These are phyloP conservation scores for Hyphodiscus hymeniophilus DNA, from an alignment of 495 filamentous ascomycete genomes.

Conservation along the genomic window DNA sequence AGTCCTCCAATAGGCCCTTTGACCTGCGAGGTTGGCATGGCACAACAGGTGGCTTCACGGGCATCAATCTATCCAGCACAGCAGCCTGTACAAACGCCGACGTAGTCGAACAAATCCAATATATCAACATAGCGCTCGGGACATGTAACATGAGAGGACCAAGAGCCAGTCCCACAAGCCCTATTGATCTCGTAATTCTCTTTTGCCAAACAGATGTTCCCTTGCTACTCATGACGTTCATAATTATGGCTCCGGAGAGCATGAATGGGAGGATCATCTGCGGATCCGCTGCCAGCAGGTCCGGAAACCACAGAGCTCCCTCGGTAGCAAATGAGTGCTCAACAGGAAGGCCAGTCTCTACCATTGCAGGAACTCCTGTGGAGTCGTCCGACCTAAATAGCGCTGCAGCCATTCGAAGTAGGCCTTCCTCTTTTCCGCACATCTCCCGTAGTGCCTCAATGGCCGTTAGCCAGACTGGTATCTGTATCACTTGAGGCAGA, in stretches of 20 bases:
- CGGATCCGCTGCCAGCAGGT: constrained; percentile 65
- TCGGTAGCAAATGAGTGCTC: constrained; percentile 55
- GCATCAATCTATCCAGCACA: constrained; percentile 23
- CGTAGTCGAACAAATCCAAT: constrained; percentile 53
- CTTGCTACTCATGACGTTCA: constrained; percentile 24
- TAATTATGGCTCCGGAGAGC: constrained; percentile 41
- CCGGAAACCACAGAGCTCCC: constrained; percentile 73
- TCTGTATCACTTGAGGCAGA: constrained; percentile 30
- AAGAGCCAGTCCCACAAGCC: constrained; percentile 30
- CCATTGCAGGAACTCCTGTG: not conserved
- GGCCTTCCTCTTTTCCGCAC: constrained; percentile 45
- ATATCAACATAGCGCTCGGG: constrained; percentile 59
- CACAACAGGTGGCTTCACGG: constrained; percentile 19
- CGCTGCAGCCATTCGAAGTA: constrained; percentile 34
- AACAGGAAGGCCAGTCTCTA: constrained; percentile 7
- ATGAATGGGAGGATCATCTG: constrained; percentile 55
- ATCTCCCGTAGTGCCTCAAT: constrained; percentile 62
- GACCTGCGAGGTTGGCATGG: constrained; percentile 15
- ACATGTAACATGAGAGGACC: constrained; percentile 44
- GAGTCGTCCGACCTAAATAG: not conserved
- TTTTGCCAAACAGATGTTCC: constrained; percentile 17
- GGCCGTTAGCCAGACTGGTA: constrained; percentile 61
- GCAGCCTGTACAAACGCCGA: constrained; percentile 25
- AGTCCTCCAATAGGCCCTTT: no score
- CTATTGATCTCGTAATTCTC: constrained; percentile 27